These are phyloP conservation scores for Collariella sp. DNA, from an alignment of 495 filamentous ascomycete species.

Conservation along the genomic window DNA sequence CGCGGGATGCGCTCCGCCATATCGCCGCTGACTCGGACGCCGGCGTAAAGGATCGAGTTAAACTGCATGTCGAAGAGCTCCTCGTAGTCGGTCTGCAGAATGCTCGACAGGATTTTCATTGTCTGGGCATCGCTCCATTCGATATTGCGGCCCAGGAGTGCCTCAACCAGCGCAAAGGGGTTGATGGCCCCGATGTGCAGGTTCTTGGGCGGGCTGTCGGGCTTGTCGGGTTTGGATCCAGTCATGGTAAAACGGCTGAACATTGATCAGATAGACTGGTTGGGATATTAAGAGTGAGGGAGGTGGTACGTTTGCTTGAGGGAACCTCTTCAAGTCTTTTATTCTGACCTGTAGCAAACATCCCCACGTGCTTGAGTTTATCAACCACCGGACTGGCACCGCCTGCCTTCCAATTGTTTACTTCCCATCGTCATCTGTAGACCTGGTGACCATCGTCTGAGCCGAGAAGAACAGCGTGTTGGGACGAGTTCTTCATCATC, in stretches of 20 bases:
- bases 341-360: too few species aligned
- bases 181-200: conserved; percentile 32
- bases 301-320: not conserved
- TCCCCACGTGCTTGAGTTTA: too few species aligned
- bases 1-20: conserved; percentile 24
- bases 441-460: too few species aligned
- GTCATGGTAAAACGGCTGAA: conserved; percentile 2
- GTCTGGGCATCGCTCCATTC: conserved; percentile 22
- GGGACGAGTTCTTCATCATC: too few species aligned
- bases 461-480: too few species aligned
- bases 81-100: conserved; percentile 36
- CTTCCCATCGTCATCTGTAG: too few species aligned
- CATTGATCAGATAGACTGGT: not conserved
- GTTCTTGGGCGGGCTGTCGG: conserved; percentile 30
- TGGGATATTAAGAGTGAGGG: not conserved
- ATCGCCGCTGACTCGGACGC: conserved; percentile 28
- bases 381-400: too few species aligned
- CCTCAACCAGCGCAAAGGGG: conserved; percentile 33
- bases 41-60: conserved; percentile 30
- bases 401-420: too few species aligned
- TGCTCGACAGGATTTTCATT: conserved; percentile 23
- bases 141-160: conserved; percentile 29
- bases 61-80: conserved; percentile 37
- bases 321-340: not conserved
- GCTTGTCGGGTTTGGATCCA: conserved; percentile 7